phyloP scores from a whole-genome alignment of 208 protist genomes.

The Acanthamoeba lenticulata region DNA sequence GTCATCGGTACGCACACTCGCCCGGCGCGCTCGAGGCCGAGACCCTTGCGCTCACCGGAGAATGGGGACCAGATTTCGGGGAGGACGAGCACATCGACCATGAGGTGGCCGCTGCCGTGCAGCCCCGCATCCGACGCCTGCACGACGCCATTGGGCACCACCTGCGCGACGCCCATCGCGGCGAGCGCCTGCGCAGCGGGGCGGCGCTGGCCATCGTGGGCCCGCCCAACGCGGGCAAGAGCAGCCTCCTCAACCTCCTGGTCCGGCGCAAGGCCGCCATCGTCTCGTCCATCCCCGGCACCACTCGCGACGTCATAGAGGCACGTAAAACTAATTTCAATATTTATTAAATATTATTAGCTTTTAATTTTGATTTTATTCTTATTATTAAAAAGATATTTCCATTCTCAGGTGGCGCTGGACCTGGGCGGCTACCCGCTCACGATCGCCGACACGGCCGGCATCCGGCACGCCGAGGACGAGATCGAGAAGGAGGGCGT shows the following conservation, averaged over 20 bases:
- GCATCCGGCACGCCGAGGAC: constrained; percentile 77
- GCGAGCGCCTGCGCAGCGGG: constrained; percentile 78
- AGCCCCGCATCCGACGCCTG: constrained; percentile 56
- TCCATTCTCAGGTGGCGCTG: constrained; percentile 69
- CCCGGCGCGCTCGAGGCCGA: not conserved
- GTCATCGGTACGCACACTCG: constrained; percentile 76
- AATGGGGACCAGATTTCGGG: constrained; percentile 82
- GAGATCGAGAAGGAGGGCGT: constrained; percentile 83
- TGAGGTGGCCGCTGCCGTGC: constrained; percentile 51
- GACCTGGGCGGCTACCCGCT: constrained; percentile 85
- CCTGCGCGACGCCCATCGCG: constrained; percentile 72
- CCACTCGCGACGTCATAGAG: constrained; percentile 88
- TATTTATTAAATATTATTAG: too few relatives aligned
- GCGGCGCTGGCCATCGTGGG: constrained; percentile 85
- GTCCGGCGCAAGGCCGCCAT: constrained; percentile 83
- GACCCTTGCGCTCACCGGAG: not conserved
- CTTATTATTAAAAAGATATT: not conserved
- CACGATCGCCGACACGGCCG: constrained; percentile 84
- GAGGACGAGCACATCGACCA: constrained; percentile 86
- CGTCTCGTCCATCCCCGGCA: constrained; percentile 85
- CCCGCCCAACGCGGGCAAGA: constrained; percentile 89
- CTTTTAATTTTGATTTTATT: not conserved
- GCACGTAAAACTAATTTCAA: too few relatives aligned
- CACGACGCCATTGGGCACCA: constrained; percentile 67
- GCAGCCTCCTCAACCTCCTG: constrained; percentile 86